Percentiles rank a stretch among this genome's conserved stretches.
Evolutionary conservation across 2,329 filamentous ascomycete species (phyloP).

Genomic region (Calonectria hongkongensis): DNA sequence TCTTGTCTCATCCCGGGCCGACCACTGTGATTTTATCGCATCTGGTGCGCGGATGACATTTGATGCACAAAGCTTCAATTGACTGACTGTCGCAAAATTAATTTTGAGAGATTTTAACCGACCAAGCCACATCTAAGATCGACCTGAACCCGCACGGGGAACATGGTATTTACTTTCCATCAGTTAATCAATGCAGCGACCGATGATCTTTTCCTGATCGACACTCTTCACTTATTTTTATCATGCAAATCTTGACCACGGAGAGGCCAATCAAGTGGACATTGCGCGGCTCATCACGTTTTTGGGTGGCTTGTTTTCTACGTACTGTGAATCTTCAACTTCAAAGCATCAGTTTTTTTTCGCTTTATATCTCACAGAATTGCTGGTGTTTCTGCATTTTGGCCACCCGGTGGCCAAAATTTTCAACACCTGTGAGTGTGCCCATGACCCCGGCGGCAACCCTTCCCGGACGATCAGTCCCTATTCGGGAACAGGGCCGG

Average conservation of each 20-base stretch:
- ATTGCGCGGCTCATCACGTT: conserved; percentile 22
- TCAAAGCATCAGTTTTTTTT: background rate
- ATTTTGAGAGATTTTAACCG: conserved; percentile 4
- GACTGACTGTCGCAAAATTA: conserved; percentile 1
- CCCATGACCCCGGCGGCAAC: conserved; percentile 29
- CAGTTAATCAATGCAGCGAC: conserved; percentile 26
- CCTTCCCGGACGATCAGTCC: conserved; percentile 37
- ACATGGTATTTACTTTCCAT: conserved; percentile 30
- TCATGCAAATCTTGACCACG: conserved; percentile 30
- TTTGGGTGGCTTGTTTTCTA: conserved; percentile 41
- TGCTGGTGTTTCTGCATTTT: conserved; percentile 12
- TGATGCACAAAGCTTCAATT: conserved; percentile 4
- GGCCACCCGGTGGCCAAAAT: conserved; percentile 31
- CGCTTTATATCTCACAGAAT: background rate
- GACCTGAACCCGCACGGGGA: conserved; percentile 1
- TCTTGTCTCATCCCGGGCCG: conserved; percentile 12
- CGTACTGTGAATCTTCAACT: background rate
- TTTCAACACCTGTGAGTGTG: conserved; percentile 9
- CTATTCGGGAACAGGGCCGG: conserved; percentile 35
- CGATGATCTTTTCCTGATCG: conserved; percentile 35
- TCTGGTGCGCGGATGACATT: background rate
- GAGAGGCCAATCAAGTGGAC: conserved; percentile 12
- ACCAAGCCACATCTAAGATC: conserved; percentile 33
- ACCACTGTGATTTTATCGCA: background rate
- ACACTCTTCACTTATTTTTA: conserved; percentile 40